These are phyloP conservation scores for Didymella segeticola DNA, from an alignment of 2,329 filamentous ascomycete genomes.

Conservation along the genomic window DNA sequence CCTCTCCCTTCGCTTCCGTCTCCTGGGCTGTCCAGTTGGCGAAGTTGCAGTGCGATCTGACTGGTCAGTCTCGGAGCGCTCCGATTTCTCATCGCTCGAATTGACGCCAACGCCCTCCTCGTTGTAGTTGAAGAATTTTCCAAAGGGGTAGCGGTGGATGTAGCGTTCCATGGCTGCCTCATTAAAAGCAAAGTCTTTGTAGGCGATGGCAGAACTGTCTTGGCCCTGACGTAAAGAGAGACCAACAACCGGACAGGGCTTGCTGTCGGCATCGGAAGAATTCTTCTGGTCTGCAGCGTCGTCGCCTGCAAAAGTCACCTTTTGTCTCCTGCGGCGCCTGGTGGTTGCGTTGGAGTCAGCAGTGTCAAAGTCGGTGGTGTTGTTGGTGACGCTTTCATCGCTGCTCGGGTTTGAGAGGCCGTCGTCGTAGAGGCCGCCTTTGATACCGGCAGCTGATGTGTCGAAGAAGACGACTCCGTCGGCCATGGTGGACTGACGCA, in stretches of 20 bases:
- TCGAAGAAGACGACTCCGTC: constrained; percentile 48
- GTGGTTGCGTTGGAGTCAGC: constrained; percentile 32
- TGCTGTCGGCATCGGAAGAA: constrained; percentile 22
- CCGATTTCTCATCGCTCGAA: constrained; percentile 41
- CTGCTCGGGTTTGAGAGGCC: constrained; percentile 25
- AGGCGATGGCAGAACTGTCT: constrained; percentile 19
- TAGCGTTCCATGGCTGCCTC: constrained; percentile 45
- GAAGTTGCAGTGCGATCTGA: constrained; percentile 31
- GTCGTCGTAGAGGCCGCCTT: constrained; percentile 31
- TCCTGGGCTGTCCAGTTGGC: constrained; percentile 18
- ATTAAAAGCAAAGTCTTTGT: constrained; percentile 40
- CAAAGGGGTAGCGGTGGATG: constrained; percentile 41
- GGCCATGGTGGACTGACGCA: constrained; percentile 41
- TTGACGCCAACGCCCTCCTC: constrained; percentile 42
- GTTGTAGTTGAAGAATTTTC: constrained; percentile 47
- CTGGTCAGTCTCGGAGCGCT: constrained; percentile 38
- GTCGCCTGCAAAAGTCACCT: constrained; percentile 1
- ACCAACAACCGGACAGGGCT: constrained; percentile 34
- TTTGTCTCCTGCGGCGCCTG: constrained; percentile 25
- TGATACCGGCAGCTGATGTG: constrained; percentile 40
- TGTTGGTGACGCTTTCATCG: constrained; percentile 40
- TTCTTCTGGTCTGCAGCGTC: constrained; percentile 1
- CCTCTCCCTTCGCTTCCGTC: constrained; percentile 34
- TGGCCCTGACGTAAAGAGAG: constrained; percentile 30
- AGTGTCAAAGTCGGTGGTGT: constrained; percentile 41